Conservation (phyloP, 345 rosid species). For the Microthlaspi erraticum region DNA sequence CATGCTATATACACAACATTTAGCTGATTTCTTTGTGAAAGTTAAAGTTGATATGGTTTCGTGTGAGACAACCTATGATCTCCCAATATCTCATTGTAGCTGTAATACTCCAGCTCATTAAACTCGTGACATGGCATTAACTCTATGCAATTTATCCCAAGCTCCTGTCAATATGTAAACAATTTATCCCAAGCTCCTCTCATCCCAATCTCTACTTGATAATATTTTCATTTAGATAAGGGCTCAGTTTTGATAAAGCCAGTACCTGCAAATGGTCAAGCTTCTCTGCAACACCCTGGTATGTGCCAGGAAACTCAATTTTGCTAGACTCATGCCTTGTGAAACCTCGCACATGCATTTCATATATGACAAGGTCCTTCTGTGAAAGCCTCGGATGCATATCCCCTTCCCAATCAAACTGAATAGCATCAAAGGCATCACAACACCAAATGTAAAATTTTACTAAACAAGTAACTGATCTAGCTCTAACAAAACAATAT, state of each 20-base stretch:
- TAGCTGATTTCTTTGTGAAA: constrained; percentile 1
- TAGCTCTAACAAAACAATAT: too few relatives aligned
- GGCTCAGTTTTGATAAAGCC: background rate
- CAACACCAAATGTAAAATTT: too few relatives aligned
- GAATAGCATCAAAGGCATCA: constrained; percentile 32
- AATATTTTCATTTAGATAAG: background rate
- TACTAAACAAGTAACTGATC: constrained; percentile 24
- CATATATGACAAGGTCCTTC: constrained; percentile 84
- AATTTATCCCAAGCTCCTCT: background rate
- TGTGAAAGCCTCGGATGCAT: constrained; percentile 71
- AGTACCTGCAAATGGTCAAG: constrained; percentile 93
- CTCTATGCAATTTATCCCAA: constrained; percentile 95
- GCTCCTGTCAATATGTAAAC: constrained; percentile 68
- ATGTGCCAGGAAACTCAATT: constrained; percentile 80
- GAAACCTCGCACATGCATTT: constrained; percentile 94
- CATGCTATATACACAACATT: constrained; percentile 19
- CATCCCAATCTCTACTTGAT: too few relatives aligned
- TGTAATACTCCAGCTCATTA: constrained; percentile 91
- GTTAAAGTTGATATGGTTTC: constrained; percentile 19
- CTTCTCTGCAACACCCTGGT: constrained; percentile 81
- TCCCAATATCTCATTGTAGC: constrained; percentile 80
- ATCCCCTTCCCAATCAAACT: constrained; percentile 99
- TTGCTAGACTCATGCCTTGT: constrained; percentile 85
- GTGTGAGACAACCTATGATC: constrained; percentile 60
- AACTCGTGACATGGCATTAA: constrained; percentile 98